phyloP scores from a whole-genome alignment of 495 filamentous ascomycete species.

The Lindgomyces ingoldianus region DNA sequence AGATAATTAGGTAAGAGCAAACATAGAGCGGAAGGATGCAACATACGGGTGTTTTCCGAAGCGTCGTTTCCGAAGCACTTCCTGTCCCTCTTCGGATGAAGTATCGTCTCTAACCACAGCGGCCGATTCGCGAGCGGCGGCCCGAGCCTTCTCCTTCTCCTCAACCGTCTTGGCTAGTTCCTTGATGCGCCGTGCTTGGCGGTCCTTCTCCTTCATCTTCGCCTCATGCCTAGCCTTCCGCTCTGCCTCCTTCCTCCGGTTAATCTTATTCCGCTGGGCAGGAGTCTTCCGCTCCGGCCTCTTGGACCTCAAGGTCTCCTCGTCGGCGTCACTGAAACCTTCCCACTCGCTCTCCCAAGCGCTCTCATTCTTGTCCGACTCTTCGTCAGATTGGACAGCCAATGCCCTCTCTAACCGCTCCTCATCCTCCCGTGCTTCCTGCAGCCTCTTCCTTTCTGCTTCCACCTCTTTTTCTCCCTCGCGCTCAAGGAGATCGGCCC shows the following conservation, averaged over 20 bases:
- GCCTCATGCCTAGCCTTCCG: conserved; percentile 68
- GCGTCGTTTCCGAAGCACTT: conserved; percentile 68
- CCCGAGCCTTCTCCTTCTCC: conserved; percentile 54
- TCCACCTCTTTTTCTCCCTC: conserved; percentile 78
- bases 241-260: conserved; percentile 84
- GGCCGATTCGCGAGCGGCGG: conserved; percentile 32
- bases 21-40: neutral
- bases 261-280: conserved; percentile 80
- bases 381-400: conserved; percentile 43
- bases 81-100: conserved; percentile 54
- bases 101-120: conserved; percentile 52
- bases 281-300: conserved; percentile 79
- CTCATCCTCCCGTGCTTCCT: conserved; percentile 63
- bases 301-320: conserved; percentile 65
- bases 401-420: conserved; percentile 49
- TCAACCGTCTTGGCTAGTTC: conserved; percentile 64
- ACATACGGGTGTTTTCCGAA: conserved; percentile 71
- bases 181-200: conserved; percentile 55
- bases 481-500: conserved; percentile 68
- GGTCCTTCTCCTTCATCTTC: conserved; percentile 69
- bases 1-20: conserved; percentile 7
- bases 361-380: conserved; percentile 75
- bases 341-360: conserved; percentile 79
- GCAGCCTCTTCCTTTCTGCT: conserved; percentile 74
- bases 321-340: conserved; percentile 50